Base-by-base conservation (phyloP, 768 basidiomycete genomes). In the Kwoniella newhampshirensis region DNA sequence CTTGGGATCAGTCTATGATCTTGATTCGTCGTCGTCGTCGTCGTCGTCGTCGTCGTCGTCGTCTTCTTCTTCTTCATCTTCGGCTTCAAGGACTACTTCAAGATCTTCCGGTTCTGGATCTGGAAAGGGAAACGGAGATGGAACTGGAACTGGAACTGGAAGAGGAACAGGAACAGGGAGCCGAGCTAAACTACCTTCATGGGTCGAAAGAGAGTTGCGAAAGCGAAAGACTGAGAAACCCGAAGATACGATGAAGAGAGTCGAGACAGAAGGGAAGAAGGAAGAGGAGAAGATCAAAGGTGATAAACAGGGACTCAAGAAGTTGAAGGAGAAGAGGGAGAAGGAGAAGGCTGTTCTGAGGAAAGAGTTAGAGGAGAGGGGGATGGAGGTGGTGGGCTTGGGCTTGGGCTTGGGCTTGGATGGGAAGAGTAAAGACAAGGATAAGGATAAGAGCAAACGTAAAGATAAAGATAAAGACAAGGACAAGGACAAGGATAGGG, bases 1-100 rank as follows among this genome's bases (percentile, higher is more conserved):
- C 20, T 35, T 72, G 17, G 48, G 62, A 4, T 26, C 26, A 13
- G 57, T 52, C 17, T 72, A 72, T 49, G 70, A 72, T 37, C 23
- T 37, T 4, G 69, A 68, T 13, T 26, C 51, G n/a, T 21, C 45
- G 2, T 37, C 41, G 4, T 36, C 48, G 7, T 51, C 54, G 26
- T 20, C 42, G 11, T 41, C 21, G 23, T 3, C 53, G 7, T 32
- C 59, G 2, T n/a, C n/a, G n/a, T n/a, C n/a, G n/a, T n/a, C n/a
- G n/a, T n/a, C n/a, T n/a, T n/a, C n/a, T n/a, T n/a, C n/a, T n/a
- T n/a, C n/a, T n/a, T n/a, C n/a, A n/a, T n/a, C n/a, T n/a, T n/a
- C n/a, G n/a, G n/a, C n/a, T n/a, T n/a, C n/a, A n/a, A n/a, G n/a
- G n/a, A n/a, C n/a, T n/a, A n/a, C n/a, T n/a, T n/a, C n/a, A n/a